Evolutionary conservation across 179 eudicot genomes (phyloP).

Genomic region (Amaranthus tricolor): DNA sequence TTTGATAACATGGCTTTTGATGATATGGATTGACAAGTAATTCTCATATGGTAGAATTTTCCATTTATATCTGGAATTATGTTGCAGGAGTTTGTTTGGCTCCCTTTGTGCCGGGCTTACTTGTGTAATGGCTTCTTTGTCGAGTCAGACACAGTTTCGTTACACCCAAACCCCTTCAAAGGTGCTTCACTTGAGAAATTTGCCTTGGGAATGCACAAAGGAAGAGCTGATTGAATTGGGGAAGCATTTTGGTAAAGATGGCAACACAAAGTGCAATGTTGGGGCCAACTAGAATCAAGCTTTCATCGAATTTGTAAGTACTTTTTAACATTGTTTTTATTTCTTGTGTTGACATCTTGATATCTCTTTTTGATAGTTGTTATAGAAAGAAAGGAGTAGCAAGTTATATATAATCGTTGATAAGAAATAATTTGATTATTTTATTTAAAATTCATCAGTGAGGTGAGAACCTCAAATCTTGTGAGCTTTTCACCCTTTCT

Average conservation of each 20-base stretch:
- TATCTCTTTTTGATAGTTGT: background rate
- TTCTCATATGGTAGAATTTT: background rate
- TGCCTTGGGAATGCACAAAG: slow-evolving; percentile 98
- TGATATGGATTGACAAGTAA: background rate
- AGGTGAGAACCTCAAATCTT: background rate
- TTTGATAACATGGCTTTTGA: too few relatives aligned
- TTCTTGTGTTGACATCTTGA: background rate
- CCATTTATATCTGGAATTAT: background rate
- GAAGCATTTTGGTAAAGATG: slow-evolving; percentile 93
- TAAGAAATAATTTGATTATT: background rate
- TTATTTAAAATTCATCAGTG: background rate
- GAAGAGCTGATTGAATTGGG: slow-evolving; percentile 94
- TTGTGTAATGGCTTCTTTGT: slow-evolving; percentile 79
- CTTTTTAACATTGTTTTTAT: slow-evolving; percentile 2
- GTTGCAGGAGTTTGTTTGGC: slow-evolving; percentile 12
- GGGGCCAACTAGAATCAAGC: slow-evolving; percentile 99
- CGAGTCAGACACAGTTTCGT: slow-evolving; percentile 96
- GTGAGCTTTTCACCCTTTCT: background rate
- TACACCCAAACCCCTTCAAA: slow-evolving; percentile 98
- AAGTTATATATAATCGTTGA: background rate
- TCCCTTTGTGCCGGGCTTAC: slow-evolving; percentile 1
- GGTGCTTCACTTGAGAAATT: slow-evolving; percentile 96
- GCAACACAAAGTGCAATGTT: slow-evolving; percentile 98
- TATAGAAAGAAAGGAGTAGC: background rate
- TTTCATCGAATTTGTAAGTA: slow-evolving; percentile 93